phyloP scores from a whole-genome alignment of 768 basidiomycete species.

The Leccinellum albellum region DNA sequence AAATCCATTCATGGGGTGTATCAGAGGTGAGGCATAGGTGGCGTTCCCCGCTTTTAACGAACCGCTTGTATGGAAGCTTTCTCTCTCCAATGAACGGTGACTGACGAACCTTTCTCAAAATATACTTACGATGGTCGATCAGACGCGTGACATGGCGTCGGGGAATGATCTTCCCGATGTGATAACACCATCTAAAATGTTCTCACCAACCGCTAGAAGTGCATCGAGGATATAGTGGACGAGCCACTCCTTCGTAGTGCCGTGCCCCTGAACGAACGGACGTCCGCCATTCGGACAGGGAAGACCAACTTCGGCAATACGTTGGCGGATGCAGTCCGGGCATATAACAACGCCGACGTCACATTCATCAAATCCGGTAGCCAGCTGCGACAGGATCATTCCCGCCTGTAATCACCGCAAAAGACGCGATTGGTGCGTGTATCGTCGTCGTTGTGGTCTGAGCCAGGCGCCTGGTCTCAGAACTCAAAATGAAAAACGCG shows the following conservation, averaged over 20 bases:
- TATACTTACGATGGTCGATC: background rate
- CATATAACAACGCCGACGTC: constrained; percentile 16
- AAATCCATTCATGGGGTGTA: background rate
- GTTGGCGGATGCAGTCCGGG: constrained; percentile 17
- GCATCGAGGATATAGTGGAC: background rate
- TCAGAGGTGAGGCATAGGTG: background rate
- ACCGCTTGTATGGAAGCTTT: background rate
- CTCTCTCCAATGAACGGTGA: background rate
- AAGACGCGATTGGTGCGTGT: constrained; percentile 15
- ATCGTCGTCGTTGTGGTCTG: background rate
- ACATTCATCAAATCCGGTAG: constrained; percentile 4
- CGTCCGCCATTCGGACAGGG: background rate
- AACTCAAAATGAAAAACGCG: background rate
- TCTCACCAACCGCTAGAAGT: background rate
- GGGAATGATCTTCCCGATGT: constrained; percentile 1
- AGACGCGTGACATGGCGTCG: constrained; percentile 6
- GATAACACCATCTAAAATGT: constrained; percentile 1
- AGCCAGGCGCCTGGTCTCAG: background rate
- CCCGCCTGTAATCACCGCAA: constrained; percentile 1
- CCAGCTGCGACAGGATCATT: constrained; percentile 7
- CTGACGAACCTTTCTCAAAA: background rate
- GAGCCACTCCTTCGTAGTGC: constrained; percentile 1
- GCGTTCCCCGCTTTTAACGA: background rate
- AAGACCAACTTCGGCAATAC: constrained; percentile 5
- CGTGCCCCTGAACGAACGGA: constrained; percentile 5